Evolutionary conservation across 2,329 filamentous ascomycete species (phyloP).

Genomic region (Clonostachys rosea): DNA sequence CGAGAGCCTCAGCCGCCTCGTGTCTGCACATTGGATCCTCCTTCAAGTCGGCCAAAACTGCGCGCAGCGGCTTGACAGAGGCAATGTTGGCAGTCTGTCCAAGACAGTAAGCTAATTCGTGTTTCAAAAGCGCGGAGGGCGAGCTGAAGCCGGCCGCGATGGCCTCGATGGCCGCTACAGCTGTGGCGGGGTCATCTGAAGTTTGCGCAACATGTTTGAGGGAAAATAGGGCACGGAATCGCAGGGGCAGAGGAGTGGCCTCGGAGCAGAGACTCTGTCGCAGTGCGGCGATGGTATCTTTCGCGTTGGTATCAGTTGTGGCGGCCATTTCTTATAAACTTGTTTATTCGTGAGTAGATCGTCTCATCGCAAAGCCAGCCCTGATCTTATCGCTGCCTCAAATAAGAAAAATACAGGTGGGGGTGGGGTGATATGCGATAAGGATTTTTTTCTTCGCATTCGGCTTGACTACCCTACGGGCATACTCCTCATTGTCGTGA

Average conservation of each 20-base stretch:
- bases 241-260: conserved; percentile 73
- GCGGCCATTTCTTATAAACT: conserved; percentile 13
- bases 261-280: conserved; percentile 78
- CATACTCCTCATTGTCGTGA: too few species aligned
- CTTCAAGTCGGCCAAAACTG: conserved; percentile 69
- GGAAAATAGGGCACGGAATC: conserved; percentile 96
- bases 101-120: conserved; percentile 95
- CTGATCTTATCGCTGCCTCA: not conserved
- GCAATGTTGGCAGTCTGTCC: conserved; percentile 80
- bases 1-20: conserved; percentile 92
- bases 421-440: too few species aligned
- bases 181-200: conserved; percentile 53
- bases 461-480: too few species aligned
- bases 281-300: conserved; percentile 52
- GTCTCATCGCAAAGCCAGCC: not conserved
- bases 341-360: not conserved
- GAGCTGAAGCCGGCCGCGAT: conserved; percentile 86
- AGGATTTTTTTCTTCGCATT: too few species aligned
- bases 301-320: conserved; percentile 11
- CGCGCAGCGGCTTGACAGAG: conserved; percentile 67
- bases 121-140: conserved; percentile 86
- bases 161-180: conserved; percentile 58
- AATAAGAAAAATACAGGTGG: not conserved
- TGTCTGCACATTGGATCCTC: conserved; percentile 96
- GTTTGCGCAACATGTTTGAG: conserved; percentile 87